Evolutionary conservation across 345 rosid genomes (phyloP).

Genomic region (Angophora floribunda): DNA sequence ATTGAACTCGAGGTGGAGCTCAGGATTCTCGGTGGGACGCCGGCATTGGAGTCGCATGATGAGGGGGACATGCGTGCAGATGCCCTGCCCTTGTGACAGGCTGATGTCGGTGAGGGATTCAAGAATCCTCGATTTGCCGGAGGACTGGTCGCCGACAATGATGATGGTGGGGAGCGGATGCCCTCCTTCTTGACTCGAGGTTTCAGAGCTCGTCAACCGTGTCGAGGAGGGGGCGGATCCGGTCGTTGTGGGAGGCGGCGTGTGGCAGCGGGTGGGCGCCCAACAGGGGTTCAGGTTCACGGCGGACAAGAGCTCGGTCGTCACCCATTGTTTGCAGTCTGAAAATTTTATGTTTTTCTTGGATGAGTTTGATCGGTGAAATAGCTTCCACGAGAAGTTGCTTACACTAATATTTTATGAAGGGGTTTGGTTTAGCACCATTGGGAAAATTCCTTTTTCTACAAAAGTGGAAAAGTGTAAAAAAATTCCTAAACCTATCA

Average conservation of each 20-base stretch:
- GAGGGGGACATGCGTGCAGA: neutral
- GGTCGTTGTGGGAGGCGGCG: slow-evolving; percentile 25
- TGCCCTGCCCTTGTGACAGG: neutral
- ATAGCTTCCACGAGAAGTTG: too few species aligned
- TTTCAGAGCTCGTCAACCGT: slow-evolving; percentile 33
- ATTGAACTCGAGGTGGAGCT: neutral
- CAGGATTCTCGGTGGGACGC: neutral
- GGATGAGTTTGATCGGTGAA: neutral
- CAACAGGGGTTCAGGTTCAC: neutral
- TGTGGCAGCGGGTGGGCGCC: neutral
- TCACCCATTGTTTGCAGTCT: neutral
- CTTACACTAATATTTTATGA: too few species aligned
- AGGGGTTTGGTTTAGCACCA: too few species aligned
- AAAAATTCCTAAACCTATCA: too few species aligned
- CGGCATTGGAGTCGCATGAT: neutral
- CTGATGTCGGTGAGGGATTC: slow-evolving; percentile 40
- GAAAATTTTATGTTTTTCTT: too few species aligned
- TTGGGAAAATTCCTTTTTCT: too few species aligned
- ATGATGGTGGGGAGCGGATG: slow-evolving; percentile 47
- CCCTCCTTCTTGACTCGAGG: slow-evolving; percentile 32
- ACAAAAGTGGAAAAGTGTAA: neutral
- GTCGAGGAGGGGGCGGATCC: slow-evolving; percentile 39
- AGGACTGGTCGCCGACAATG: slow-evolving; percentile 45
- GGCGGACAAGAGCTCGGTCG: neutral
- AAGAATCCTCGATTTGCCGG: slow-evolving; percentile 43